These are phyloP conservation scores for Diaporthe sp. DNA, from an alignment of 2,329 filamentous ascomycete genomes.

Conservation along the genomic window DNA sequence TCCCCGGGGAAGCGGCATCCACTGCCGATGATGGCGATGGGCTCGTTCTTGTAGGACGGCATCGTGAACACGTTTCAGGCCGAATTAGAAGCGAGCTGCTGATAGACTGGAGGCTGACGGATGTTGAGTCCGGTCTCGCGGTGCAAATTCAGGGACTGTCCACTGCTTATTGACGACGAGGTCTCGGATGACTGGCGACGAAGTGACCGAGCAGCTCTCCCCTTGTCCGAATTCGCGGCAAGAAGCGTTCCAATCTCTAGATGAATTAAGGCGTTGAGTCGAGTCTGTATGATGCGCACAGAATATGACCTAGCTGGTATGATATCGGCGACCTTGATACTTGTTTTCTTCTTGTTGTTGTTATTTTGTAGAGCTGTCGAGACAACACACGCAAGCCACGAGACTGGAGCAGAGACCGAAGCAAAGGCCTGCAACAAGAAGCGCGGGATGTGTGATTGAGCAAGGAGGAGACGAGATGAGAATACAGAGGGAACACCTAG, in stretches of 20 bases:
- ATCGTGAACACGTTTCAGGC: neutral
- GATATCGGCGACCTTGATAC: neutral
- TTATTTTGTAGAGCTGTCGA: neutral
- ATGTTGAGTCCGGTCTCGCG: neutral
- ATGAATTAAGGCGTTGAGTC: neutral
- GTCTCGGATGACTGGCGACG: neutral
- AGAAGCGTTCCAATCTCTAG: neutral
- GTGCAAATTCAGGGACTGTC: neutral
- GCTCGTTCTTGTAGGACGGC: conserved; percentile 45
- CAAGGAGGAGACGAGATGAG: neutral
- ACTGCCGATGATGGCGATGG: conserved; percentile 59
- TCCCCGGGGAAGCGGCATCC: conserved; percentile 57
- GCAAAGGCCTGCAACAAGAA: conserved; percentile 25
- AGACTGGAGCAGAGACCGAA: conserved; percentile 29
- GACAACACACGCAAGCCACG: neutral
- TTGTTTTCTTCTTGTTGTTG: neutral
- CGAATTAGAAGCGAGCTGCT: neutral
- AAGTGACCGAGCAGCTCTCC: neutral
- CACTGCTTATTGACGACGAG: neutral
- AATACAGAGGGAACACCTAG: neutral
- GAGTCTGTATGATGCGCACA: neutral
- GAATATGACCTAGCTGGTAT: neutral
- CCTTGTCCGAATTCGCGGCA: neutral
- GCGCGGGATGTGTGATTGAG: neutral
- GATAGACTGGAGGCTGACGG: neutral